Evolutionary conservation across 1,139 yeast species (phyloP), one percentile per base, ranked within the genome.

Genomic region (Nakaseomyces nivariensis): DNA sequence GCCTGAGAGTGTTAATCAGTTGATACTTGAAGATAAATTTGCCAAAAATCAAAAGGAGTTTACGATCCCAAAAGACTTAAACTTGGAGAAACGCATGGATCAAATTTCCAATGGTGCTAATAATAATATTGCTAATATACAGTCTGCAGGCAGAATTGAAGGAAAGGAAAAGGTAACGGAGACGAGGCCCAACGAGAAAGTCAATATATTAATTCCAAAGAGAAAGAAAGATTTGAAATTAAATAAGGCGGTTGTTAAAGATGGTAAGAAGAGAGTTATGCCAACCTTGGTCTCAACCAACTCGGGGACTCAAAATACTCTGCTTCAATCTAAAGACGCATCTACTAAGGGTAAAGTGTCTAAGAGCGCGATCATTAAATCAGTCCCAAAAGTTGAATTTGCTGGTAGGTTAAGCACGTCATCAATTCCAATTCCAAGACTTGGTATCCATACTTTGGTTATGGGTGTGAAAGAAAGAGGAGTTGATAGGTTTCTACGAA

Each of bases 261-360:
- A 84, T 43, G 97, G 97, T 11, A 84, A 82, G 61, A 89, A 89
- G 58, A 72, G 97, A 55, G 92, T 92, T 1, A 80, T 95, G 0
- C 97, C 98, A 0, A 74, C 82, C 49, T 70, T 90, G n/a, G 76
- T 90, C 1, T 78, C 90, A 0, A 65, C 77, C 1, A 45, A 48
- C 22, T 9, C 43, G 8, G 32, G 45, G 1, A 17, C 52, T 31
- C 25, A 46, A 27, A 8, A 33, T 8, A 24, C 37, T 40, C 45
- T 24, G 24, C 47, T n/a, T 22, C 37, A 26, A 45, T 45, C 49
- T 41, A 52, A 50, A 8, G 48, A 48, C 37, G 46, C 13, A 9
- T 10, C 26, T 4, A 34, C 24, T 22, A 24, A 22, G 9, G 27
- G 45, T 8, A 24, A 32, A 9, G 13, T 38, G 6, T 17, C 34